A percentile compares a stretch with the other conserved stretches of the same genome.
Evolutionary conservation across 192 early-diverging fungal species (phyloP).

Genomic region (Umbelopsis vinacea): DNA sequence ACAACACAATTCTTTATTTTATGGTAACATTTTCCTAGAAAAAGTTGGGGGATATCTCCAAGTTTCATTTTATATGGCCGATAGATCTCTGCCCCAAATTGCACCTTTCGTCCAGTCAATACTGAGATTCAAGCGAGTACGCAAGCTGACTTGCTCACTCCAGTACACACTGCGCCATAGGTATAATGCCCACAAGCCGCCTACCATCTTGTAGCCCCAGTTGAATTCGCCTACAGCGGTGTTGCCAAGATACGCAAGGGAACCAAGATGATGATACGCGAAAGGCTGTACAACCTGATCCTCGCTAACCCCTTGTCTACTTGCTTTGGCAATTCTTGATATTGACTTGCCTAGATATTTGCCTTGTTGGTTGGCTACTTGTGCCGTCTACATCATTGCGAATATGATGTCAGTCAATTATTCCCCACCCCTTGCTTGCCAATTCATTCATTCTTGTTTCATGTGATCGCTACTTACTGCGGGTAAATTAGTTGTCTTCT

Average conservation of each 20-base stretch:
- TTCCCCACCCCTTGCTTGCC: background rate
- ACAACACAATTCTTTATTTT: conserved; percentile 1
- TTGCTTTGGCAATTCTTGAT: conserved; percentile 39
- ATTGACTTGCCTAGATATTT: conserved; percentile 50
- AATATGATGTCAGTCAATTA: background rate
- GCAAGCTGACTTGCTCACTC: conserved; percentile 53
- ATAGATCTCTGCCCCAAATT: conserved; percentile 37
- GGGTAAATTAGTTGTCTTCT: conserved; percentile 54
- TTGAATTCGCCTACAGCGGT: conserved; percentile 58
- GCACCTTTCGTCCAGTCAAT: conserved; percentile 38
- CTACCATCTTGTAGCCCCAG: conserved; percentile 51
- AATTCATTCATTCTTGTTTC: too few relatives aligned
- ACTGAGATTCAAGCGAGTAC: conserved; percentile 39
- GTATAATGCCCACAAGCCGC: conserved; percentile 57
- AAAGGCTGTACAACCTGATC: conserved; percentile 57
- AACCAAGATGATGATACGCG: conserved; percentile 65
- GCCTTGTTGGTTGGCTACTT: conserved; percentile 62
- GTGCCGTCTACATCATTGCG: conserved; percentile 51
- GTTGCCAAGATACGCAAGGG: conserved; percentile 71
- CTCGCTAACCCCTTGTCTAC: conserved; percentile 5
- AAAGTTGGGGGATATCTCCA: too few relatives aligned
- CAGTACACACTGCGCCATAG: conserved; percentile 62
- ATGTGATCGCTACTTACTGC: conserved; percentile 43
- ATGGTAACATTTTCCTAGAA: background rate
- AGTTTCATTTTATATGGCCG: conserved; percentile 23